Percentiles rank a stretch among this genome's conserved stretches.
Conservation (phyloP, 768 basidiomycete species). For the Mycena venus region DNA sequence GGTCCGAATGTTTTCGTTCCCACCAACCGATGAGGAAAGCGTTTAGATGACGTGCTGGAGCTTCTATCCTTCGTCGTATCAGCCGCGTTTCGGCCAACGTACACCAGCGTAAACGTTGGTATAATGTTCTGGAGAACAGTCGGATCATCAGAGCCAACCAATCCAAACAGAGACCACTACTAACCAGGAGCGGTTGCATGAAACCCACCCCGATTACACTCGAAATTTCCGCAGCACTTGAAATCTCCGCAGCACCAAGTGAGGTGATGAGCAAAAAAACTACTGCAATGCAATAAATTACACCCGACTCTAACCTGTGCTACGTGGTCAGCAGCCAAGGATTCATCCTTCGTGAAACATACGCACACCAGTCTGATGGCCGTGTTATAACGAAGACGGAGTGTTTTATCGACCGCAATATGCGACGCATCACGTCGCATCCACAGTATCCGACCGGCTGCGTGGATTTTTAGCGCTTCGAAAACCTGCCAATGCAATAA, state of each 20-base stretch:
- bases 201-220: neutral
- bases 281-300: conserved; percentile 4
- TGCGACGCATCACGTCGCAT: conserved; percentile 1
- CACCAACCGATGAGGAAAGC: conserved; percentile 3
- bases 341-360: neutral
- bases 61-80: conserved; percentile 4
- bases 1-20: conserved; percentile 1
- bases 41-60: conserved; percentile 4
- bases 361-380: conserved; percentile 14
- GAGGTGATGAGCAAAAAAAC: conserved; percentile 3
- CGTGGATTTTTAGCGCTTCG: neutral
- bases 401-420: conserved; percentile 10
- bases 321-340: neutral
- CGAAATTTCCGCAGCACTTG: neutral
- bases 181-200: conserved; percentile 3
- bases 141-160: neutral
- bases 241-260: conserved; percentile 5
- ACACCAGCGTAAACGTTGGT: too few relatives aligned
- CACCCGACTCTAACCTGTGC: conserved; percentile 7
- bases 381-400: conserved; percentile 5
- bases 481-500: conserved; percentile 8
- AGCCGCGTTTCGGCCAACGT: conserved; percentile 9
- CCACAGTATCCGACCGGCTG: conserved; percentile 13
- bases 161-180: conserved; percentile 1
- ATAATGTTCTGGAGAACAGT: neutral